phyloP scores from a whole-genome alignment of 2,329 filamentous ascomycete species.

The Aspergillus cejpii region DNA sequence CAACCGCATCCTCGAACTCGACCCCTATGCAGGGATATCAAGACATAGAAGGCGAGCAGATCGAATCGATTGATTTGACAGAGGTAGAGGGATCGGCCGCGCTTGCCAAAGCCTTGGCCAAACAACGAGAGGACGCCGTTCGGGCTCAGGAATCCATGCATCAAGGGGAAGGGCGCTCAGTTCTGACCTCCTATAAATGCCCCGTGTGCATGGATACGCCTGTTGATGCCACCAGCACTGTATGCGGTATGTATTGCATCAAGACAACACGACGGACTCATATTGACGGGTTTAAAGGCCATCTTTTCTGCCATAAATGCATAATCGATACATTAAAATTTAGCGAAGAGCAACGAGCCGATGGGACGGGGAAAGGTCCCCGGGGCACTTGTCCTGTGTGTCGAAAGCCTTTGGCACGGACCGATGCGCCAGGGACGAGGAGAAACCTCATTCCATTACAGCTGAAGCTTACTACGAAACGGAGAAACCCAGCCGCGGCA shows the following conservation, averaged over 20 bases:
- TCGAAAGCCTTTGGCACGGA: slow-evolving; percentile 36
- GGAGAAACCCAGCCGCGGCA: slow-evolving; percentile 7
- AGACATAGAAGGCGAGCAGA: slow-evolving; percentile 15
- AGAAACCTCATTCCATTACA: slow-evolving; percentile 36
- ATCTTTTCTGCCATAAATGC: slow-evolving; percentile 59
- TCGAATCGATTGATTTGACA: slow-evolving; percentile 49
- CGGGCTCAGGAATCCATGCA: slow-evolving; percentile 38
- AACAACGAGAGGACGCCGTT: slow-evolving; percentile 49
- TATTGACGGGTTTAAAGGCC: slow-evolving; percentile 39
- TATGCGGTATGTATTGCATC: slow-evolving; percentile 47
- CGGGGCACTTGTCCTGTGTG: slow-evolving; percentile 43
- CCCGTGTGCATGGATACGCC: slow-evolving; percentile 59
- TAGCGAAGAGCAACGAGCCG: slow-evolving; percentile 45
- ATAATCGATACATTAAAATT: slow-evolving; percentile 55
- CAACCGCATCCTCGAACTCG: background rate
- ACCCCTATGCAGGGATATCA: background rate
- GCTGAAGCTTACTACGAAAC: slow-evolving; percentile 32
- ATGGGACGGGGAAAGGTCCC: slow-evolving; percentile 24
- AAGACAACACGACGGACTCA: background rate
- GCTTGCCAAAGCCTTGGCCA: slow-evolving; percentile 45
- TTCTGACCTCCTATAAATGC: slow-evolving; percentile 49
- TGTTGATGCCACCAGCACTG: slow-evolving; percentile 53
- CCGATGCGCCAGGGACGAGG: slow-evolving; percentile 31
- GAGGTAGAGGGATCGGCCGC: slow-evolving; percentile 37
- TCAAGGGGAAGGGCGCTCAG: slow-evolving; percentile 27